Evolutionary conservation across 202 grass and related monocot genomes (phyloP).

Genomic region (Hordeum pubiflorum): DNA sequence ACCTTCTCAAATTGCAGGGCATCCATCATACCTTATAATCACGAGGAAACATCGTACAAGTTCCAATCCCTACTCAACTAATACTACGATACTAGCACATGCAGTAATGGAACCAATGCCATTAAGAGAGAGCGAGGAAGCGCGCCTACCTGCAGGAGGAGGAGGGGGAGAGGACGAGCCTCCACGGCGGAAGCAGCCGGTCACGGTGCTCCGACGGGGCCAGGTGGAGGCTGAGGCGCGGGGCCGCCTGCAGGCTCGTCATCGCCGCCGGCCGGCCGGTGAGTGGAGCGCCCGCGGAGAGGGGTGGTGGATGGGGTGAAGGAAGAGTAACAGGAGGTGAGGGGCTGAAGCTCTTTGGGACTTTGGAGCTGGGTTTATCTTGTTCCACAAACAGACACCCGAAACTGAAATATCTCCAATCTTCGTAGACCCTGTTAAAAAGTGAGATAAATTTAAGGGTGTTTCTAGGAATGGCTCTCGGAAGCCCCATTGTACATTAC

Average conservation of each 20-base stretch:
- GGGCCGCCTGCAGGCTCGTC: conserved; percentile 32
- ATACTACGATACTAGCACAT: background rate
- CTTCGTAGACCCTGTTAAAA: background rate
- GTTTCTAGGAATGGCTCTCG: too few relatives aligned
- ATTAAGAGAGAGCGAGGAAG: background rate
- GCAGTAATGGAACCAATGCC: background rate
- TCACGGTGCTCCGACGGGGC: background rate
- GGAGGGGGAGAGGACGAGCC: conserved; percentile 8
- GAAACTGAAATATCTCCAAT: background rate
- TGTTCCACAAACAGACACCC: background rate
- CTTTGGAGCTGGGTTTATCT: background rate
- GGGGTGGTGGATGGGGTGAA: background rate
- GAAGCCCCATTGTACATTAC: too few relatives aligned
- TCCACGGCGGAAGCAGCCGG: background rate
- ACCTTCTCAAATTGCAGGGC: background rate
- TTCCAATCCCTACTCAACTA: background rate
- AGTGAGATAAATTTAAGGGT: too few relatives aligned
- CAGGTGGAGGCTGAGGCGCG: background rate
- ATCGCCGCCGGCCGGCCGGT: background rate
- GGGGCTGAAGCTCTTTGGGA: conserved; percentile 5
- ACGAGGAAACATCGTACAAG: background rate
- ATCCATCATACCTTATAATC: background rate
- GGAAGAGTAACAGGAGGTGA: background rate
- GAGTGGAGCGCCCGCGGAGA: background rate
- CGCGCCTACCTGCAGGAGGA: conserved; percentile 25